Conservation (phyloP, 2,329 filamentous ascomycete genomes). For the Alternaria triticina region DNA sequence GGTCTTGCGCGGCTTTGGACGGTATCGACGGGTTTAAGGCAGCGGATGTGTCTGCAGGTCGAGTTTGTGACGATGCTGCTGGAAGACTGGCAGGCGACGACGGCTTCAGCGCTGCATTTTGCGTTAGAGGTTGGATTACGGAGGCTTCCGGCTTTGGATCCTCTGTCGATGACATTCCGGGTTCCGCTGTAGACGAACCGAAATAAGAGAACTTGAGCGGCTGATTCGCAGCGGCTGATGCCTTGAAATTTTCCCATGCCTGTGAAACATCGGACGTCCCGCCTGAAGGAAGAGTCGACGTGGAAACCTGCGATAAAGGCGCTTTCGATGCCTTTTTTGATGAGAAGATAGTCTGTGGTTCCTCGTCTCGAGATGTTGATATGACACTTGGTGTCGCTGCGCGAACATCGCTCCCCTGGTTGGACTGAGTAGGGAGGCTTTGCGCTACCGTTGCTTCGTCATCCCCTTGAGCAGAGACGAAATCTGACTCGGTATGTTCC, state of each 20-base stretch:
- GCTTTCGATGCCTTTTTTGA: background rate
- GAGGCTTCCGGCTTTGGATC: background rate
- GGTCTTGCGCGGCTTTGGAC: background rate
- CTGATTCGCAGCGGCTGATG: background rate
- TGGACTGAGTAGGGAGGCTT: background rate
- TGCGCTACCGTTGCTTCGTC: background rate
- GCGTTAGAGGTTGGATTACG: background rate
- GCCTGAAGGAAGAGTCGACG: background rate
- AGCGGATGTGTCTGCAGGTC: background rate
- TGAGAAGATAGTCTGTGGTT: too few species aligned
- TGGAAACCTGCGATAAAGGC: background rate
- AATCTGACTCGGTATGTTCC: background rate
- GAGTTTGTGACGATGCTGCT: background rate
- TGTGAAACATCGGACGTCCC: background rate
- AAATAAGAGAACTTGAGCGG: background rate
- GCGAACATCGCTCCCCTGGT: background rate
- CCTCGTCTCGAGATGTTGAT: too few species aligned
- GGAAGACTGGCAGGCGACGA: background rate
- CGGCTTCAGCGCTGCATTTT: background rate
- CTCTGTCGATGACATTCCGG: background rate
- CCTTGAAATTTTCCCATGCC: background rate
- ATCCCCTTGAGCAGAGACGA: background rate
- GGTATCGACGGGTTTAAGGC: background rate
- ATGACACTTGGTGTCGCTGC: too few species aligned
- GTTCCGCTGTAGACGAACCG: background rate